Evolutionary conservation across 2,329 filamentous ascomycete genomes (phyloP).

Genomic region (Lasiodiplodia gonubiensis): DNA sequence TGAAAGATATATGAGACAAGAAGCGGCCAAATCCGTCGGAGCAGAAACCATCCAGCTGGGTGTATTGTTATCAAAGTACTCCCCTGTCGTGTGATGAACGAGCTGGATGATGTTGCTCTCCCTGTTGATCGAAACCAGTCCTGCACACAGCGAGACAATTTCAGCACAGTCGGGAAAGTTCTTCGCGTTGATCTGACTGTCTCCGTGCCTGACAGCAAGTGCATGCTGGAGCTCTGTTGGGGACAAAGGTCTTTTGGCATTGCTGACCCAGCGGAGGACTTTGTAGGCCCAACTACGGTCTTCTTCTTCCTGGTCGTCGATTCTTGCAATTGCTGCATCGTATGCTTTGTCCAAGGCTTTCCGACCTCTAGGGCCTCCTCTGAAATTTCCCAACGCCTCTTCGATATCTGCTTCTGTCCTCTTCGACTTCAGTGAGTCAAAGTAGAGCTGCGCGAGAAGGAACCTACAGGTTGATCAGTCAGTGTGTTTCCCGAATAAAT

Average conservation of each 20-base stretch:
- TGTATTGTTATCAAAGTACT: not conserved
- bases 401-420: not conserved
- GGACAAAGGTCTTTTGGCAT: not conserved
- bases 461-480: not conserved
- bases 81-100: not conserved
- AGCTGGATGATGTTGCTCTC: not conserved
- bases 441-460: not conserved
- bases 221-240: not conserved
- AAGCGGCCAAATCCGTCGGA: not conserved
- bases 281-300: not conserved
- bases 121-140: not conserved
- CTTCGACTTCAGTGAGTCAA: not conserved
- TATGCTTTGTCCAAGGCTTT: not conserved
- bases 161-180: not conserved
- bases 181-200: not conserved
- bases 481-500: not conserved
- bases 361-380: not conserved
- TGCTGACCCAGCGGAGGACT: not conserved
- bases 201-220: not conserved
- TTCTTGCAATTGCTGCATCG: not conserved
- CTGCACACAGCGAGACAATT: not conserved
- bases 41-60: not conserved
- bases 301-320: not conserved
- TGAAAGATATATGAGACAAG: not conserved
- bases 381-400: not conserved